Evolutionary conservation across 1,284 basidiomycete genomes (phyloP), one percentile per base, ranked within the genome.

Genomic region (Moesziomyces sp.): DNA sequence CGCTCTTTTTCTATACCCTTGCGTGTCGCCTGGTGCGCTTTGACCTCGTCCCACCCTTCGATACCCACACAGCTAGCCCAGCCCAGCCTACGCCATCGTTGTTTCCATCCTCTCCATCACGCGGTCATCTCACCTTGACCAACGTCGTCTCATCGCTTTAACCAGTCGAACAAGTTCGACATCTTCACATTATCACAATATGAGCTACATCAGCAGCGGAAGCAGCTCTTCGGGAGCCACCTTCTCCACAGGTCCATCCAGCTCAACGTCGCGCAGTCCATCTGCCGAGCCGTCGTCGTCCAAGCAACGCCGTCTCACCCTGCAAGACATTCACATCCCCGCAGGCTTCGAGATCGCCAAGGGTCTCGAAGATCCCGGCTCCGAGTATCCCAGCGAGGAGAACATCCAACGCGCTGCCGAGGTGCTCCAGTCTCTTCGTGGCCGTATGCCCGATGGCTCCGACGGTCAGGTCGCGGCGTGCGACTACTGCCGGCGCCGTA

Each of bases 381-480:
- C 48, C 48, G 53, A 52, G 11, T 74, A 68, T 23, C 71, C 71
- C 1, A 65, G 61, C n/a, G 71, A 74, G 43, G 71, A 74, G 34
- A 74, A 57, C 61, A 74, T 74, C 42, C 65, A 65, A 11, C 68
- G 61, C 42, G 71, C 65, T 1, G 65, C 65, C 51, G 59, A 74
- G 18, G 71, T 69, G 0, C 30, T 74, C 5, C 53, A 74, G 40
- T 74, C 71, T 9, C 61, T 74, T 4, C 71, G 71, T 28, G 65
- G 71, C 16, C 64, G 65, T 21, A 68, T 74, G 71, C 65, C 71
- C 21, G 64, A 65, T 49, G 71, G 65, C n/a, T 64, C 65, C 3
- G 71, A 74, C 11, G 71, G 71, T n/a, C 71, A 69, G 28, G 71
- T 74, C 2, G 71, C 71, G 4, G 71, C 71, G 4, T 74, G 71